Evolutionary conservation across 306 rosid species (phyloP).

Genomic region (Myrica gale): DNA sequence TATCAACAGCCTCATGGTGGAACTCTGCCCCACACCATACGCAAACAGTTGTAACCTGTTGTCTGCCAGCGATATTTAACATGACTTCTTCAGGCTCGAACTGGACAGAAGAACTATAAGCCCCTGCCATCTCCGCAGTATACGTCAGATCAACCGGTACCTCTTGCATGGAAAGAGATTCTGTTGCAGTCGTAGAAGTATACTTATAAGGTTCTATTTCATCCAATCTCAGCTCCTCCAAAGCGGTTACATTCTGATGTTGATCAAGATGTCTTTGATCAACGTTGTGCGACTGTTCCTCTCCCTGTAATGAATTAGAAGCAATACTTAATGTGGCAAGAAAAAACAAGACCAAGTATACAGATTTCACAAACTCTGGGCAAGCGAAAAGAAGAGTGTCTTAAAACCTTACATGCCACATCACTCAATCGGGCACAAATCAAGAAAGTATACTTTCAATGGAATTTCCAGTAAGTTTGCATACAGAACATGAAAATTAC

Average conservation of each 20-base stretch:
- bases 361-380: constrained; percentile 5
- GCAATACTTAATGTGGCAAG: constrained; percentile 18
- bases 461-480: not conserved
- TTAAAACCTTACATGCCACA: not conserved
- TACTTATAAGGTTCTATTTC: constrained; percentile 48
- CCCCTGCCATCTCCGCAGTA: constrained; percentile 36
- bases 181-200: constrained; percentile 38
- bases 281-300: constrained; percentile 22
- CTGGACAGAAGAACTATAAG: constrained; percentile 44
- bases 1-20: constrained; percentile 53
- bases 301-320: constrained; percentile 40
- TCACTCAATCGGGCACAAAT: constrained; percentile 1
- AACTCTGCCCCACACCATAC: constrained; percentile 77
- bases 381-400: not conserved
- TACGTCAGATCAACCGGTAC: constrained; percentile 40
- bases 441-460: not conserved
- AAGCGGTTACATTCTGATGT: constrained; percentile 31
- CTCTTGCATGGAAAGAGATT: constrained; percentile 43
- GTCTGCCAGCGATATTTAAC: constrained; percentile 33
- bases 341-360: constrained; percentile 21
- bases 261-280: no score
- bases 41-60: constrained; percentile 55
- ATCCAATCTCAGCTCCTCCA: constrained; percentile 46
- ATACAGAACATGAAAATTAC: not conserved
- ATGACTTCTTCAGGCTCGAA: constrained; percentile 50